These are phyloP conservation scores for Boletus tylopilopsis DNA, from an alignment of 768 basidiomycete genomes.

Conservation along the genomic window DNA sequence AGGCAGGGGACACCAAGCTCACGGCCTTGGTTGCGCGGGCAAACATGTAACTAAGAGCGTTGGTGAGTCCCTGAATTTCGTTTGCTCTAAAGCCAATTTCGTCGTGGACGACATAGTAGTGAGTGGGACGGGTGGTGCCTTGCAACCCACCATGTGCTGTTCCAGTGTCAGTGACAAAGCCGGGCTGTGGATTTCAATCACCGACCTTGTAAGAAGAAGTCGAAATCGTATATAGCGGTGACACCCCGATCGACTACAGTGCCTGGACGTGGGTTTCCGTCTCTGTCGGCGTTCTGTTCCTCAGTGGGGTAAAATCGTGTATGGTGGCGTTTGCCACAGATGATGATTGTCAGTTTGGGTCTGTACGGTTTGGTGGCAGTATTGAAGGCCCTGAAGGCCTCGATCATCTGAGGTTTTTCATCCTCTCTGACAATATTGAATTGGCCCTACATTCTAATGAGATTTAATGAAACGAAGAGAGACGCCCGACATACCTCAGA, in stretches of 20 bases:
- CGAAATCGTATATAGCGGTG: conserved; percentile 51
- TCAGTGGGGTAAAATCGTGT: conserved; percentile 56
- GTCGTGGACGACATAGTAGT: conserved; percentile 54
- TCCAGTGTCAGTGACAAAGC: not conserved
- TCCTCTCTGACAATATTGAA: conserved; percentile 42
- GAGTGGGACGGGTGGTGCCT: conserved; percentile 48
- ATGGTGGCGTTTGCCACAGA: conserved; percentile 58
- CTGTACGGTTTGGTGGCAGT: conserved; percentile 35
- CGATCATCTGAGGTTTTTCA: conserved; percentile 41
- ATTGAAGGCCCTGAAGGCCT: conserved; percentile 40
- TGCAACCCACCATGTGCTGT: conserved; percentile 44
- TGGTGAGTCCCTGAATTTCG: conserved; percentile 51
- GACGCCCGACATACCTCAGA: conserved; percentile 52
- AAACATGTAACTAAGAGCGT: conserved; percentile 53
- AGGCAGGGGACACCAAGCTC: conserved; percentile 35
- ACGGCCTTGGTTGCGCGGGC: conserved; percentile 53
- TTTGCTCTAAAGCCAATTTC: conserved; percentile 49
- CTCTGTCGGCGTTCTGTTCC: conserved; percentile 35
- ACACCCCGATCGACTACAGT: conserved; percentile 55
- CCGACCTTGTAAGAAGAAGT: conserved; percentile 53
- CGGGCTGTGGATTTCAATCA: not conserved
- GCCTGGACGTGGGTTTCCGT: conserved; percentile 51
- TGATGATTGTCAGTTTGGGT: conserved; percentile 48
- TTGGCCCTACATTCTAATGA: conserved; percentile 44
- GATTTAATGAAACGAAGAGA: not conserved